phyloP scores from a whole-genome alignment of 768 basidiomycete species.

The Leucocoprinus birnbaumii region DNA sequence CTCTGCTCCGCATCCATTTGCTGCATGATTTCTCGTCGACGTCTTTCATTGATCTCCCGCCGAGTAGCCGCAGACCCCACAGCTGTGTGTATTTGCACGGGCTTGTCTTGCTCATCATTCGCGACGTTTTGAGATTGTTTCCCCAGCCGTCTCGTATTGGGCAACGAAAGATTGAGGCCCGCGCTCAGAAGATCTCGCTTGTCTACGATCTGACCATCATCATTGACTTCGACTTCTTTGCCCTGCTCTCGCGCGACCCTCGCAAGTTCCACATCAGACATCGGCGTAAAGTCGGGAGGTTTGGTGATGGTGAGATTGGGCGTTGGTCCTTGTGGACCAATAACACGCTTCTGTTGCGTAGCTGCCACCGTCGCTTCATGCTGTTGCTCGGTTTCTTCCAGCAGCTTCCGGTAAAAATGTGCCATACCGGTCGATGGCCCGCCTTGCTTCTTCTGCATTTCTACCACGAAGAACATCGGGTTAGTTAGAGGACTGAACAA shows the following conservation, averaged over 20 bases:
- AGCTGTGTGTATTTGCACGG: conserved; percentile 59
- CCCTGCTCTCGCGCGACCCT: conserved; percentile 68
- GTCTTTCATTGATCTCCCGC: conserved; percentile 81
- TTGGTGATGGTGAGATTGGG: conserved; percentile 76
- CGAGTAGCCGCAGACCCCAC: conserved; percentile 80
- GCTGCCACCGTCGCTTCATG: conserved; percentile 90
- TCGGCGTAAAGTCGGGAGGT: conserved; percentile 58
- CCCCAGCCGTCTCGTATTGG: conserved; percentile 74
- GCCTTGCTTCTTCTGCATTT: conserved; percentile 60
- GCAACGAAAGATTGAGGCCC: conserved; percentile 86
- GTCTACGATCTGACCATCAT: conserved; percentile 97
- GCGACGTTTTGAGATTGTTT: conserved; percentile 29
- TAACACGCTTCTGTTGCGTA: conserved; percentile 47
- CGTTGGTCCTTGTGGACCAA: conserved; percentile 61
- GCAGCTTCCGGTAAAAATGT: conserved; percentile 75
- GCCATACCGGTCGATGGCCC: conserved; percentile 70
- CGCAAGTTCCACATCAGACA: conserved; percentile 76
- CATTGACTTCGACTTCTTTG: conserved; percentile 89
- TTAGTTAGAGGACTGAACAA: neutral
- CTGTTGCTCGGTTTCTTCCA: conserved; percentile 76
- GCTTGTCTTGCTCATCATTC: conserved; percentile 22
- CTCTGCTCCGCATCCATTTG: conserved; percentile 79
- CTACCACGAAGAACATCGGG: conserved; percentile 29
- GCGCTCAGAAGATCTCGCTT: conserved; percentile 89
- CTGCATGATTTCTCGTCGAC: conserved; percentile 69